Evolutionary conservation across 2,329 filamentous ascomycete genomes (phyloP).

Genomic region (Fusarium anthophilum): DNA sequence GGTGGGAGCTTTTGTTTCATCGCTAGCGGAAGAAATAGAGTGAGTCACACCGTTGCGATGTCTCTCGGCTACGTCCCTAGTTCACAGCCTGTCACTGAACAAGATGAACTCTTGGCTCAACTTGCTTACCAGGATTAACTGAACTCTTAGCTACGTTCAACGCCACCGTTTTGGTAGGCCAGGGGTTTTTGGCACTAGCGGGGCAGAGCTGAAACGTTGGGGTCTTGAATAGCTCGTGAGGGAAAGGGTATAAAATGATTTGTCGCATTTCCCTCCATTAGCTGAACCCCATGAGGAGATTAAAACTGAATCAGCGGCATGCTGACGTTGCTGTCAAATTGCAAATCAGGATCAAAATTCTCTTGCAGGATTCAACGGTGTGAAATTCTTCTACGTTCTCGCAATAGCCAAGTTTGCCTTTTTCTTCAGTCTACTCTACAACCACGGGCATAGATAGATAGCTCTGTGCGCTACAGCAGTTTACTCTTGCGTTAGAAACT

Average conservation of each 20-base stretch:
- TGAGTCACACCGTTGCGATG: neutral
- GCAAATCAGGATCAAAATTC: neutral
- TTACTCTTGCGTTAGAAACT: rapidly evolving
- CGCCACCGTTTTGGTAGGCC: neutral
- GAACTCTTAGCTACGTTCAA: neutral
- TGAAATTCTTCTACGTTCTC: rapidly evolving
- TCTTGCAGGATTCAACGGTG: rapidly evolving
- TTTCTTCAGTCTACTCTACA: neutral
- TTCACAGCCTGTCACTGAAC: neutral
- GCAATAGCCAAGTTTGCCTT: neutral
- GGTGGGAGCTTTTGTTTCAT: neutral
- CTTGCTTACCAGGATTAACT: neutral
- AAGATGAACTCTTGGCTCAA: neutral
- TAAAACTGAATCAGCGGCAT: neutral
- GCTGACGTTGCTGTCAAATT: neutral
- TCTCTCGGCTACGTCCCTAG: neutral
- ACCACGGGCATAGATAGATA: neutral
- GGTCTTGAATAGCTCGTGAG: neutral
- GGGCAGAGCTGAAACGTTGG: neutral
- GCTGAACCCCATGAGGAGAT: neutral
- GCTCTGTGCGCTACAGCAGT: neutral
- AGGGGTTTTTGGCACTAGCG: neutral
- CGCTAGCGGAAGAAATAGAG: neutral
- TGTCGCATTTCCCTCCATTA: neutral
- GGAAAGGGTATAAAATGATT: neutral